Evolutionary conservation across 495 filamentous ascomycete genomes (phyloP).

Genomic region (Jackrogersella minutella): DNA sequence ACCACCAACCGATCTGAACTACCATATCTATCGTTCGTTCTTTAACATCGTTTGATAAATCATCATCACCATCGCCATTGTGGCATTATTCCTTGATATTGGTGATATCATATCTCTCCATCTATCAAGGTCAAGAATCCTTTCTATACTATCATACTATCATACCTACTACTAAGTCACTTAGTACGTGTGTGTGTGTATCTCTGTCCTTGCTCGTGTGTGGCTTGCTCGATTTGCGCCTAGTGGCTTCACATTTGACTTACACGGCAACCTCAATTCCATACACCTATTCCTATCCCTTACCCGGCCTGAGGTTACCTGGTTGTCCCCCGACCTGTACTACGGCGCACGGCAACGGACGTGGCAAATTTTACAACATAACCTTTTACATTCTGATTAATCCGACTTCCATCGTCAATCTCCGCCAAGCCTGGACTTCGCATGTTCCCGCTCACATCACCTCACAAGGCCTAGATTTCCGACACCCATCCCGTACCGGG

Average conservation of each 20-base stretch:
- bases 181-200: not conserved
- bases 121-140: conserved; percentile 14
- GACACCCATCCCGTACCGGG: conserved; percentile 26
- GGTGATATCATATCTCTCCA: conserved; percentile 42
- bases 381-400: conserved; percentile 6
- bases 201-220: conserved; percentile 16
- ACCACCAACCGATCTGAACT: conserved; percentile 26
- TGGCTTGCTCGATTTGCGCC: conserved; percentile 26
- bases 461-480: conserved; percentile 25
- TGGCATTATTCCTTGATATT: conserved; percentile 33
- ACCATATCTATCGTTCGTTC: conserved; percentile 31
- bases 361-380: conserved; percentile 25
- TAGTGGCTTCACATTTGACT: conserved; percentile 32
- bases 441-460: conserved; percentile 26
- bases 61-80: conserved; percentile 24
- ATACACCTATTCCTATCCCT: conserved; percentile 2
- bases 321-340: conserved; percentile 24
- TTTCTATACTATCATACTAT: conserved; percentile 9
- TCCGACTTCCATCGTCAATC: conserved; percentile 27
- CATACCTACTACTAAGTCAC: too few species aligned
- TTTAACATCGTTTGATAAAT: conserved; percentile 37
- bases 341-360: conserved; percentile 35
- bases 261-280: conserved; percentile 19
- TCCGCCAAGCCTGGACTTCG: conserved; percentile 34
- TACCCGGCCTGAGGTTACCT: conserved; percentile 22